These are phyloP conservation scores for Botrytis medusae DNA, from an alignment of 2,329 filamentous ascomycete species.

Conservation along the genomic window DNA sequence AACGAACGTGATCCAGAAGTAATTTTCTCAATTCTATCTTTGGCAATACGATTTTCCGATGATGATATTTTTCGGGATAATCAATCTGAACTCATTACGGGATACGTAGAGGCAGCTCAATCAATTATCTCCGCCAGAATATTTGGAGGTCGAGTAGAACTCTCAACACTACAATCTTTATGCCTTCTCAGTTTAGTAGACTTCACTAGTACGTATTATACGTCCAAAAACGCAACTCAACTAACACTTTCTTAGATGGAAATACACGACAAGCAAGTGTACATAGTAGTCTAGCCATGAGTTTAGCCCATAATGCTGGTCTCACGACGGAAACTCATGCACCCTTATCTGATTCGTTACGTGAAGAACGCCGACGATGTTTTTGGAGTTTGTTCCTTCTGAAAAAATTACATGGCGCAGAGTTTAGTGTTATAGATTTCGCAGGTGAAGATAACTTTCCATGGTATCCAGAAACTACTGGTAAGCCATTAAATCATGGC, in stretches of 20 bases:
- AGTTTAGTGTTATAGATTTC: slow-evolving; percentile 43
- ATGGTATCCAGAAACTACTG: slow-evolving; percentile 44
- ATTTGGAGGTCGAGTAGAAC: slow-evolving; percentile 40
- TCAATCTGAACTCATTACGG: slow-evolving; percentile 37
- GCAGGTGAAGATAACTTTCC: slow-evolving; percentile 42
- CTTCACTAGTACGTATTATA: slow-evolving; percentile 39
- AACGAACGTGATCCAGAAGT: slow-evolving; percentile 42
- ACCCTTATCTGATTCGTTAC: slow-evolving; percentile 26
- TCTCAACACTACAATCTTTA: slow-evolving; percentile 44
- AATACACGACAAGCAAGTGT: slow-evolving; percentile 47
- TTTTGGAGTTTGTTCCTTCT: slow-evolving; percentile 41
- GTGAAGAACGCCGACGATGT: slow-evolving; percentile 39
- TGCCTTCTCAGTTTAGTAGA: slow-evolving; percentile 43
- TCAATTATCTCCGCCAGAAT: slow-evolving; percentile 41
- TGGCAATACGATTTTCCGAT: slow-evolving; percentile 46
- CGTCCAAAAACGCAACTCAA: too few species aligned
- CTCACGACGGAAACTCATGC: slow-evolving; percentile 42
- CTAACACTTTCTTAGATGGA: slow-evolving; percentile 41
- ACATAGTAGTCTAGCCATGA: slow-evolving; percentile 47
- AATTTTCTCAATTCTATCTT: slow-evolving; percentile 42
- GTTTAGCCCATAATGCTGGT: slow-evolving; percentile 47
- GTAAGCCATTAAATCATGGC: slow-evolving; percentile 30
- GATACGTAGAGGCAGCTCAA: slow-evolving; percentile 42
- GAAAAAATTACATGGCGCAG: slow-evolving; percentile 32
- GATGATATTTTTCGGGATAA: slow-evolving; percentile 32